Evolutionary conservation across 768 basidiomycete genomes (phyloP).

Genomic region (Lanmaoa rubissima): DNA sequence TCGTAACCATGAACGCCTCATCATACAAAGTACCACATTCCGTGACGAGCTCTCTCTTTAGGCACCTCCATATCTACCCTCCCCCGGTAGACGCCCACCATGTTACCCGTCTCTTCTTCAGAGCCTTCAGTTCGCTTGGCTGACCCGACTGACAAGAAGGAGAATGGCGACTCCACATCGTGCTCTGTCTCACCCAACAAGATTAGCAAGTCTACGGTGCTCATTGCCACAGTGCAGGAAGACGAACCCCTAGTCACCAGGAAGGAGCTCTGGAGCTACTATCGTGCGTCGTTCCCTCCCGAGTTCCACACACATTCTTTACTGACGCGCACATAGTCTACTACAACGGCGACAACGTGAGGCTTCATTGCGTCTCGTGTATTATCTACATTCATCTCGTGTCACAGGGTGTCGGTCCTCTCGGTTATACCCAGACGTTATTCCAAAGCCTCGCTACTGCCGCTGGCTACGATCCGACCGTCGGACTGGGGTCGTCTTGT

Average conservation of each 20-base stretch:
- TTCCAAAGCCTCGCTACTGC: conserved; percentile 71
- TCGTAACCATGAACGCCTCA: conserved; percentile 4
- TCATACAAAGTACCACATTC: background rate
- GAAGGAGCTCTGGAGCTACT: conserved; percentile 78
- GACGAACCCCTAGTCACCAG: conserved; percentile 71
- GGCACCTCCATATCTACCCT: background rate
- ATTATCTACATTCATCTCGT: background rate
- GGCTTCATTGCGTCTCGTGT: conserved; percentile 5
- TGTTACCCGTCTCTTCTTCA: conserved; percentile 11
- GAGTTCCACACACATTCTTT: background rate
- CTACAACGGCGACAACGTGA: conserved; percentile 79
- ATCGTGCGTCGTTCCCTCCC: conserved; percentile 39
- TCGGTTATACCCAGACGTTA: conserved; percentile 65
- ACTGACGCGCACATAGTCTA: conserved; percentile 49
- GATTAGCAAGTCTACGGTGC: conserved; percentile 17
- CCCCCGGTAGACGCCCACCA: background rate
- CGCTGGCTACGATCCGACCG: conserved; percentile 72
- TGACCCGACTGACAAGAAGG: conserved; percentile 10
- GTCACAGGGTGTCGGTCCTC: conserved; percentile 63
- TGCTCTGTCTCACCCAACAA: conserved; percentile 4
- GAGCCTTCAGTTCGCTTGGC: background rate
- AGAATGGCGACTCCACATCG: conserved; percentile 4
- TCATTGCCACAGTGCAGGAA: conserved; percentile 41
- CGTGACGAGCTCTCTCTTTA: background rate
- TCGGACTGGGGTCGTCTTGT: conserved; percentile 72